Base-by-base conservation (phyloP, 768 basidiomycete genomes). In the Leccinum truebloodii region DNA sequence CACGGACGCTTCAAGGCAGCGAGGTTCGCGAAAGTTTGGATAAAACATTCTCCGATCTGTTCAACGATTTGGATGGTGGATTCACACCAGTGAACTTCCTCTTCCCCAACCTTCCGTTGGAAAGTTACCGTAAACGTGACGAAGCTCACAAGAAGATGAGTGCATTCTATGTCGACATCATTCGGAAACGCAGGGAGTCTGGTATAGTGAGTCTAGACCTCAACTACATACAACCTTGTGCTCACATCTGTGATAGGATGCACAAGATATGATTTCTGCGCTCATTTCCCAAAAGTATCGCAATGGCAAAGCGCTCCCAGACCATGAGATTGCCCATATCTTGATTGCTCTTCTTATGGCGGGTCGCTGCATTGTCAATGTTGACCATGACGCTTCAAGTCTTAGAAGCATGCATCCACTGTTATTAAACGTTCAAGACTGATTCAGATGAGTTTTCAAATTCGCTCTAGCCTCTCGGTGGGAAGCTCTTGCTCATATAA, bases 301-400 rank as follows among this genome's bases (percentile, higher is more conserved):
- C 63, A 81, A 84, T 66, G 97, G 97, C 58, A 80, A 82, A 50
- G 71, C 80, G 2, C 81, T 98, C 41, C 83, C 81, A 62, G 95
- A 99, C 70, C 88, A 90, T 65, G 94, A 98, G 74, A 90, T 98
- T 61, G 95, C 97, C 0, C 97, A 98, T 72, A 95, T 99, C 71
- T 87, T 99, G 89, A 99, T 98, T 69, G 97, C 97, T 16, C 84
- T 99, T 51, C 87, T 99, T 64, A 98, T 99, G 97, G 97, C 97
- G 49, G 97, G 97, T 24, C 24, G 24, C 24, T 26, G 24, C 24
- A 26, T 26, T 26, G 24, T 26, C 24, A 26, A 26, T 26, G 24
- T 26, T 26, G 24, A 26, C 24, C 24, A 26, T 26, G 24, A 26
- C 24, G 24, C 24, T 26, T 26, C 24, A 26, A 26, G 24, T 26